These are phyloP conservation scores for Fraxinus pennsylvanica DNA, from an alignment of 257 asterid species.

Conservation along the genomic window DNA sequence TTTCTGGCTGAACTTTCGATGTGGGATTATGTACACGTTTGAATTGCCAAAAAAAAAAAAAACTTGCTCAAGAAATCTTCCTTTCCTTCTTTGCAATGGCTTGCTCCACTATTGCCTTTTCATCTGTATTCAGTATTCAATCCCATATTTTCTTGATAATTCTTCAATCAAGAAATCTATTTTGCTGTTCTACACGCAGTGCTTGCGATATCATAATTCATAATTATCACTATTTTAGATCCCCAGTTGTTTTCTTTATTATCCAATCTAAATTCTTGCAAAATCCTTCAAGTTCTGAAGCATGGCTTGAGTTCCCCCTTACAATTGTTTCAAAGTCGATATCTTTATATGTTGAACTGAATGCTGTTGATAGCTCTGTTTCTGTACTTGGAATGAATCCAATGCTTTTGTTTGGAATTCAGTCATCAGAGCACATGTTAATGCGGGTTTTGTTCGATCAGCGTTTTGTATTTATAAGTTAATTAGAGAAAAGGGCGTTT, in stretches of 20 bases:
- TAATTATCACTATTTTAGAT: slow-evolving; percentile 4
- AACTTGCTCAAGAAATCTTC: slow-evolving; percentile 3
- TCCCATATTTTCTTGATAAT: slow-evolving; percentile 8
- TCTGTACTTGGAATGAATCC: slow-evolving; percentile 28
- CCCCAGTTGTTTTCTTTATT: slow-evolving; percentile 9
- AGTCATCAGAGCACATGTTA: slow-evolving; percentile 32
- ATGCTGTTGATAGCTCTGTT: slow-evolving; percentile 32
- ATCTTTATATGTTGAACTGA: slow-evolving; percentile 36
- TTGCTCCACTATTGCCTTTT: slow-evolving; percentile 1
- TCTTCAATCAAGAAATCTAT: slow-evolving; percentile 5
- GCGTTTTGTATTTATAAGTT: slow-evolving; percentile 34
- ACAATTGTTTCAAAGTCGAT: slow-evolving; percentile 29
- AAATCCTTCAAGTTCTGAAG: slow-evolving; percentile 32
- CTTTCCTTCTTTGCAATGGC: slow-evolving; percentile 28
- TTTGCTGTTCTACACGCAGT: slow-evolving; percentile 22
- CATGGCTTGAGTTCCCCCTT: slow-evolving; percentile 22
- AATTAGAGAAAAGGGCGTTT: slow-evolving; percentile 42
- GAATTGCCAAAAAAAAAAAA: too few relatives aligned
- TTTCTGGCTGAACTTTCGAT: background rate
- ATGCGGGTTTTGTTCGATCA: slow-evolving; percentile 27
- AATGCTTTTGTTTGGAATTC: slow-evolving; percentile 41
- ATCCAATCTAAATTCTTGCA: slow-evolving; percentile 33
- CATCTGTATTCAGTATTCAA: background rate
- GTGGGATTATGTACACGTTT: background rate
- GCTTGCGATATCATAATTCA: slow-evolving; percentile 26